Evolutionary conservation across 1,284 basidiomycete genomes (phyloP).

Genomic region (Ustilago nuda): DNA sequence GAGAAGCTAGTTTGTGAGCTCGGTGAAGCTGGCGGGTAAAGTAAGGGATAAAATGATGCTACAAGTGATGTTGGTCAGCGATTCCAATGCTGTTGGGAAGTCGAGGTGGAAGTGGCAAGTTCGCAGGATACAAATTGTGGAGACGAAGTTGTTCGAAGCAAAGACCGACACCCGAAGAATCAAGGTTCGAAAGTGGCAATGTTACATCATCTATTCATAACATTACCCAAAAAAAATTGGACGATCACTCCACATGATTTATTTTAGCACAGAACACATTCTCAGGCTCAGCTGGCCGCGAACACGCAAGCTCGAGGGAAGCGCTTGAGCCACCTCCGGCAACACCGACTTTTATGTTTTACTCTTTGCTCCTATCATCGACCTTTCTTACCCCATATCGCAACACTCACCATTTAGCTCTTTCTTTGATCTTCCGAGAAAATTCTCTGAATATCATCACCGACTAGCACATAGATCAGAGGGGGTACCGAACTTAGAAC

Average conservation of each 20-base stretch:
- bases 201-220: neutral
- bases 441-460: neutral
- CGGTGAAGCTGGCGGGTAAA: neutral
- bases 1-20: neutral
- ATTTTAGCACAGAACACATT: slow-evolving; percentile 23
- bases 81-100: neutral
- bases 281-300: slow-evolving; percentile 7
- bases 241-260: slow-evolving; percentile 52
- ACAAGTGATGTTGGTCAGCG: neutral
- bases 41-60: neutral
- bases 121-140: slow-evolving; percentile 2
- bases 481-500: neutral
- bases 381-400: neutral
- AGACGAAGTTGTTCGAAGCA: neutral
- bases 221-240: neutral
- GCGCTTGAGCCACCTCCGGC: slow-evolving; percentile 38
- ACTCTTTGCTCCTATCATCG: slow-evolving; percentile 3
- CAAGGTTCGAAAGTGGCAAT: neutral
- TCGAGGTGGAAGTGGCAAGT: neutral
- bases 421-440: neutral
- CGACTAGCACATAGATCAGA: neutral
- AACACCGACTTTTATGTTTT: neutral
- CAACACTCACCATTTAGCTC: neutral
- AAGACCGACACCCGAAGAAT: slow-evolving; percentile 29
- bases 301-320: slow-evolving; percentile 39